Evolutionary conservation across 306 rosid species (phyloP).

Genomic region (Lablab purpureus): DNA sequence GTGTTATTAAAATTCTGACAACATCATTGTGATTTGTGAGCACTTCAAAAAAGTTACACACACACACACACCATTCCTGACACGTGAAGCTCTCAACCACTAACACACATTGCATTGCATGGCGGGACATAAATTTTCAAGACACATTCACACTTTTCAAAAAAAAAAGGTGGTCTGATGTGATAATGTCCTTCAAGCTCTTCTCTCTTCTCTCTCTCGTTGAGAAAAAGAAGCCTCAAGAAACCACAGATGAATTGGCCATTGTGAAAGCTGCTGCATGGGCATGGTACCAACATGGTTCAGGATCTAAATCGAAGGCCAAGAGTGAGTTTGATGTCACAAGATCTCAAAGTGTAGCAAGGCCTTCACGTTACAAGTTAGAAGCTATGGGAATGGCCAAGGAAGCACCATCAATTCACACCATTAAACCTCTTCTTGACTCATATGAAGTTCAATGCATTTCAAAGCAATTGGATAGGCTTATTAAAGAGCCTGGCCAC

Average conservation of each 20-base stretch:
- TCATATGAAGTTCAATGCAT: constrained; percentile 66
- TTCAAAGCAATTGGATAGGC: constrained; percentile 53
- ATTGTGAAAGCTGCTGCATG: constrained; percentile 85
- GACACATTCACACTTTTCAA: constrained; percentile 23
- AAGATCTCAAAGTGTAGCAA: constrained; percentile 31
- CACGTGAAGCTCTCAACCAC: constrained; percentile 37
- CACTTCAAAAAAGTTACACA: neutral
- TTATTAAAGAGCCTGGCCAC: constrained; percentile 54
- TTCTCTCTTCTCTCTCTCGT: constrained; percentile 33
- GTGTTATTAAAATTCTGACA: constrained; percentile 49
- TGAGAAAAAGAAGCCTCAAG: constrained; percentile 47
- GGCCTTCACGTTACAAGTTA: constrained; percentile 79
- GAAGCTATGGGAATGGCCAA: constrained; percentile 57
- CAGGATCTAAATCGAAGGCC: constrained; percentile 58
- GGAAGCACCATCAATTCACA: constrained; percentile 27
- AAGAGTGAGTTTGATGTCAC: constrained; percentile 50
- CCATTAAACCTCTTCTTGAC: constrained; percentile 67
- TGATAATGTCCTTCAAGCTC: constrained; percentile 34
- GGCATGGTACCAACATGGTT: constrained; percentile 85
- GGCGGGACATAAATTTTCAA: constrained; percentile 12
- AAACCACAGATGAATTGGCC: constrained; percentile 41
- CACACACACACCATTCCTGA: constrained; percentile 16
- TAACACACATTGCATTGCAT: constrained; percentile 6
- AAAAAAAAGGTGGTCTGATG: neutral
- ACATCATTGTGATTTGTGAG: constrained; percentile 20